Conservation (phyloP, 805 yeast species). For the Kuraishia floccosa region DNA sequence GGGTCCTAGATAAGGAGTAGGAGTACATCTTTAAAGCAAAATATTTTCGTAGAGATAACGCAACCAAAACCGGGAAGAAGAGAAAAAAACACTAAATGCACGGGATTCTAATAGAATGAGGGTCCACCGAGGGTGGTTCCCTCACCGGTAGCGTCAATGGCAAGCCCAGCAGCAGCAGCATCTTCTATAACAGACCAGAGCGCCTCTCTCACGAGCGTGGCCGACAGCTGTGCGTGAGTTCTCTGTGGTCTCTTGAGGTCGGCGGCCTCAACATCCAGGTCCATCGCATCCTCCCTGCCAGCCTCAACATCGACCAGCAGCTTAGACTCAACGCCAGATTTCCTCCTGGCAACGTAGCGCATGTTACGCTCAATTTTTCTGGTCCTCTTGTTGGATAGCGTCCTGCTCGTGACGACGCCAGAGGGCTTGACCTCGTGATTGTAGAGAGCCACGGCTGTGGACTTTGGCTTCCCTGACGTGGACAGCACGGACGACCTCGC, state of each 20-base stretch:
- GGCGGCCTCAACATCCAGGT: constrained; percentile 26
- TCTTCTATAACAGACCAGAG: constrained; percentile 67
- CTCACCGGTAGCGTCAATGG: constrained; percentile 36
- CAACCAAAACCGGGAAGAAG: too few relatives aligned
- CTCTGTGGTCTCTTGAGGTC: constrained; percentile 9
- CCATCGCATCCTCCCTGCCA: constrained; percentile 38
- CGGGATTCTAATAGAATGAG: constrained; percentile 22
- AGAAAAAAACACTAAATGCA: neutral
- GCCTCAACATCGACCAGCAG: constrained; percentile 37
- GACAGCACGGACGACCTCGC: constrained; percentile 1
- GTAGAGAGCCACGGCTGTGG: constrained; percentile 30
- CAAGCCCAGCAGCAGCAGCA: constrained; percentile 31
- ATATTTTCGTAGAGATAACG: too few relatives aligned
- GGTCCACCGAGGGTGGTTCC: constrained; percentile 86
- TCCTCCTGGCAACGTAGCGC: constrained; percentile 55
- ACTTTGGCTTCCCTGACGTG: constrained; percentile 12
- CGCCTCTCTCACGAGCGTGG: constrained; percentile 47
- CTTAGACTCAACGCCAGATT: constrained; percentile 21
- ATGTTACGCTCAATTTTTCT: constrained; percentile 72
- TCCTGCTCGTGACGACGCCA: constrained; percentile 34
- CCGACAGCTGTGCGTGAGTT: constrained; percentile 15
- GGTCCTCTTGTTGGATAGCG: constrained; percentile 68
- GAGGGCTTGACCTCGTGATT: constrained; percentile 17
- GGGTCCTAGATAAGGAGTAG: constrained; percentile 18
- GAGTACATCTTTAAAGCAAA: too few relatives aligned